Evolutionary conservation across 805 yeast genomes (phyloP).

Genomic region (Lipomyces yamadae): DNA sequence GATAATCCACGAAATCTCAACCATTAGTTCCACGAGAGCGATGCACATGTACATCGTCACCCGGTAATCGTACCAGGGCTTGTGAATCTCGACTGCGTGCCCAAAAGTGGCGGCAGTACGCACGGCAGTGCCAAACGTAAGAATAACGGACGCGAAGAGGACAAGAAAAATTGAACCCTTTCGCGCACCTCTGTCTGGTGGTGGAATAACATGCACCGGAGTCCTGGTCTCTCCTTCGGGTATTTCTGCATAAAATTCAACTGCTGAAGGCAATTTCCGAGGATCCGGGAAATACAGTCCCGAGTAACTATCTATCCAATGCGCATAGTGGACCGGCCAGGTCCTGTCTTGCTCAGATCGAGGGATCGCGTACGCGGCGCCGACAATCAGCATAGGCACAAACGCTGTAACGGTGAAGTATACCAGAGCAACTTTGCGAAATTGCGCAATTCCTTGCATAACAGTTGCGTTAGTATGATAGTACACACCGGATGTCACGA

Average conservation of each 20-base stretch:
- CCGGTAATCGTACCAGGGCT: slow-evolving; percentile 8
- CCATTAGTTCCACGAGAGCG: not conserved
- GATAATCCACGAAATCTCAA: slow-evolving; percentile 4
- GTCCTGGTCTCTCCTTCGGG: not conserved
- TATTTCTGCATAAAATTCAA: not conserved
- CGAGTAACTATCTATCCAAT: not conserved
- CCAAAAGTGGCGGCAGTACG: not conserved
- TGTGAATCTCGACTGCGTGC: not conserved
- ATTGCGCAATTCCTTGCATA: not conserved
- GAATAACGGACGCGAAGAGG: not conserved
- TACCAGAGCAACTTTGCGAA: slow-evolving; percentile 4
- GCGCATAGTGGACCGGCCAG: slow-evolving; percentile 8
- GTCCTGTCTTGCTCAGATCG: slow-evolving; percentile 3
- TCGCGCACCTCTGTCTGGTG: not conserved
- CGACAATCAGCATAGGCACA: not conserved
- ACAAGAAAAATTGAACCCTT: not conserved
- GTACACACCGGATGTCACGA: not conserved
- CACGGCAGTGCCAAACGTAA: slow-evolving; percentile 3
- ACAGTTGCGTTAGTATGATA: not conserved
- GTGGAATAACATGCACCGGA: slow-evolving; percentile 4
- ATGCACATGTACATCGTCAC: slow-evolving; percentile 6
- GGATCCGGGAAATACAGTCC: not conserved
- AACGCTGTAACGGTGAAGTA: not conserved
- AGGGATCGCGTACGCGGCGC: slow-evolving; percentile 9
- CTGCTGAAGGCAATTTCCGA: not conserved